Base-by-base conservation (phyloP, 768 basidiomycete genomes). In the Pulveroboletus sp. region DNA sequence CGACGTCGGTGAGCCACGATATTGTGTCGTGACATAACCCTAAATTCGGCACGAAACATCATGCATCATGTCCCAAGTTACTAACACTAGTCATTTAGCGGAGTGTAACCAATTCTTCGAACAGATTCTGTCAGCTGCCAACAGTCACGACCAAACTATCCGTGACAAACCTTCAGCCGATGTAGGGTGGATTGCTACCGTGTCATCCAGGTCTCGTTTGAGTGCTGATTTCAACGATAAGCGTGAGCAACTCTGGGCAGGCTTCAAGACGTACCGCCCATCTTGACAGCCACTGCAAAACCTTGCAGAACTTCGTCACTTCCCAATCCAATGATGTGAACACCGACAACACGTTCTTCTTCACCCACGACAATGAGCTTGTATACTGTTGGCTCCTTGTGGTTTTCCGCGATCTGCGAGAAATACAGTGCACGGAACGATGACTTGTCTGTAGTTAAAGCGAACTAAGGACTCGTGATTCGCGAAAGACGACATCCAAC, bases 271-370 rank as follows among this genome's bases (percentile, higher is more conserved):
- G 11, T 58, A 79, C 76, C 79, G 19, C 89, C 89, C 95, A 98
- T 95, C 75, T 97, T 98, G 59, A 99, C 76, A 12, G 97, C 97
- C n/a, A 98, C 92, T 2, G 74, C 90, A 69, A 97, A 97, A 54
- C 95, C 95, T 76, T 99, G 97, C 71, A 94, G 71, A 58, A 88
- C 81, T 71, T 99, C 97, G 64, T 99, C 97, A 60, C 87, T 89
- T 36, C 97, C 97, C 52, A 76, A 62, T 7, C 97, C 97, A 49
- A 98, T 82, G 55, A 97, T 82, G 70, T 98, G 97, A 38, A 97
- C 72, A 11, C 97, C 97, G n/a, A 98, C 92, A 34, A 99, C 87
- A 60, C 87, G 89, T 68, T 98, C 94, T 60, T 97, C 93, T 13
- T 82, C 81, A 2, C 94, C 94, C 8, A 80, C 82, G 45, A 82